A percentile compares a stretch with the other conserved stretches of the same genome.
phyloP scores from a whole-genome alignment of 2,329 filamentous ascomycete species.

The Volutella citrinella region DNA sequence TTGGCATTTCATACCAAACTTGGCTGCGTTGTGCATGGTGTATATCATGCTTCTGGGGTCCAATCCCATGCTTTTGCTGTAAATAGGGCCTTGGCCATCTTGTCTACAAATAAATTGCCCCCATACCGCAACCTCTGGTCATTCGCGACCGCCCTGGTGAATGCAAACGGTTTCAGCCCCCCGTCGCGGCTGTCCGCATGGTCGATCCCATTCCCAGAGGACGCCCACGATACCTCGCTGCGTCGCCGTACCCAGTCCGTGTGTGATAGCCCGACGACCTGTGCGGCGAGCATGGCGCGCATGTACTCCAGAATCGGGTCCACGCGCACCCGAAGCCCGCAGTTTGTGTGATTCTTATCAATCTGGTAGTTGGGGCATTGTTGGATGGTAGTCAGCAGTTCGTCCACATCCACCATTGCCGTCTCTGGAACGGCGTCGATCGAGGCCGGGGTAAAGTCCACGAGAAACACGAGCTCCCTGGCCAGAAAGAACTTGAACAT shows the following conservation, averaged over 20 bases:
- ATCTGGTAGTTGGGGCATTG: constrained; percentile 72
- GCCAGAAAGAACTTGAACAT: constrained; percentile 68
- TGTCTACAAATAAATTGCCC: constrained; percentile 47
- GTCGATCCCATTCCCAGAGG: constrained; percentile 14
- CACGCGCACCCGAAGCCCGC: constrained; percentile 64
- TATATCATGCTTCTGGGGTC: constrained; percentile 45
- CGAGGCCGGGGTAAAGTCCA: constrained; percentile 51
- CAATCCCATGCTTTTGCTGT: constrained; percentile 58
- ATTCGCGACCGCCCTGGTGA: constrained; percentile 48
- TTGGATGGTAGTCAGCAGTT: constrained; percentile 57
- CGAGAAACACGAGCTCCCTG: constrained; percentile 58
- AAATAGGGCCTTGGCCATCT: constrained; percentile 52
- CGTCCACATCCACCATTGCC: constrained; percentile 59
- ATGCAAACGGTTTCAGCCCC: constrained; percentile 37
- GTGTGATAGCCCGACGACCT: constrained; percentile 41
- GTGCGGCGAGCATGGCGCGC: constrained; percentile 51
- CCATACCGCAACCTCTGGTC: constrained; percentile 50
- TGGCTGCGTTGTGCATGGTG: constrained; percentile 12
- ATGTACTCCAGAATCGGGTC: constrained; percentile 65
- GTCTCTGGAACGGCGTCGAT: constrained; percentile 43
- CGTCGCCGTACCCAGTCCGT: constrained; percentile 45
- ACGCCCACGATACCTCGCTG: constrained; percentile 39
- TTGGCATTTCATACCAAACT: constrained; percentile 12
- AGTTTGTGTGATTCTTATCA: constrained; percentile 70
- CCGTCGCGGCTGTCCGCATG: constrained; percentile 14